Evolutionary conservation across 2,329 filamentous ascomycete species (phyloP), one percentile per base, ranked within the genome.

Genomic region (Paraconiothyrium brasiliense): DNA sequence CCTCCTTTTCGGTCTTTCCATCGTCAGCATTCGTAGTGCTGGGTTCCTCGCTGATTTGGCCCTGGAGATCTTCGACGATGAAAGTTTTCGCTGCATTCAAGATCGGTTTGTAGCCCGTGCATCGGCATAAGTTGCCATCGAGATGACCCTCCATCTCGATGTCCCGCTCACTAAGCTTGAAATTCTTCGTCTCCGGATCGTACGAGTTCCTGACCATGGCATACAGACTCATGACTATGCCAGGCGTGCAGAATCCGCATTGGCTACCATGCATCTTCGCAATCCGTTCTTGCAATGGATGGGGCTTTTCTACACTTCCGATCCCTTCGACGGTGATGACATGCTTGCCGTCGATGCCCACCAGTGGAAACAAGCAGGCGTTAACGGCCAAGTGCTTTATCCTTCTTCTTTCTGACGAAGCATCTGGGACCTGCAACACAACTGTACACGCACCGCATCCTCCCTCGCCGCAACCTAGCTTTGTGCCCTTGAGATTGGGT

Each of bases 271-370:
- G 94, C 34, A 91, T 87, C 79, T 92, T 92, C 13, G 94, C 94
- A 68, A 98, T 91, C 51, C 94, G 87, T 80, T 98, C 93, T 77
- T 98, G 94, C 2, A 91, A 83, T 0, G 94, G 92, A 81, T 98
- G 94, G 1, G 94, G 94, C 43, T 85, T 88, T 76, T 94, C 89
- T 41, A 92, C 89, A 77, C 90, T 92, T 16, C 94, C 94, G 69
- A 98, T 97, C 7, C 94, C 94, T 80, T 98, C 94, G 46, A 98
- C 89, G 2, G 94, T 98, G 75, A 98, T 94, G 76, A 98, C 92
- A 86, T 98, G 94, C 77, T 98, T 98, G 51, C 94, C 94, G 78
- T 98, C 94, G 49, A 98, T 86, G 67, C 93, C 96, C 61, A 93
- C 91, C 43, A 98, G 84, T 2, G 94, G 95, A 13, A 94, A 94